phyloP scores from a whole-genome alignment of 2,329 filamentous ascomycete genomes.

The Pseudogymnoascus sp. region DNA sequence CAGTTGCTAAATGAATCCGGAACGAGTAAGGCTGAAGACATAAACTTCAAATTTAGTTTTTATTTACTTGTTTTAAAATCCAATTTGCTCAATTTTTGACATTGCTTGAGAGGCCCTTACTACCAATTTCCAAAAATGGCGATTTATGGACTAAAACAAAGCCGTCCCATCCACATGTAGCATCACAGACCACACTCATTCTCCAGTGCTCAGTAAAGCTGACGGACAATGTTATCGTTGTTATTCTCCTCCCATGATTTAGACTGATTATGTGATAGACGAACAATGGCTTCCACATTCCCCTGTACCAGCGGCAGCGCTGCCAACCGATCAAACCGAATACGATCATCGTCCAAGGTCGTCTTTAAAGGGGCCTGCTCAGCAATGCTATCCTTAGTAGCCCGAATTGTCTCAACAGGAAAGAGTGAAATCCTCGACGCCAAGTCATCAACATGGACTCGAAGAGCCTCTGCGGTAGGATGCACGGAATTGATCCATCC shows the following conservation, averaged over 20 bases:
- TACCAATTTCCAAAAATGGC: no score
- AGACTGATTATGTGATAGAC: not conserved
- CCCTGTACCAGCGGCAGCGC: not conserved
- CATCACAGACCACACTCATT: no score
- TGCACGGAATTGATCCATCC: slow-evolving; percentile 14
- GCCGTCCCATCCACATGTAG: no score
- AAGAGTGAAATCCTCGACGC: not conserved
- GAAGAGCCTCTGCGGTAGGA: not conserved
- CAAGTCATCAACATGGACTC: not conserved
- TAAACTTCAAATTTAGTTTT: no score
- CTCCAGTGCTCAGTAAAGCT: not conserved
- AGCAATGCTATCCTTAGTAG: not conserved
- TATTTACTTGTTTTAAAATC: no score
- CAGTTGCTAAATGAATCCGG: no score
- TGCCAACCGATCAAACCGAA: not conserved
- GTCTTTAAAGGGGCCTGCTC: not conserved
- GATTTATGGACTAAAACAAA: no score
- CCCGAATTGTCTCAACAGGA: not conserved
- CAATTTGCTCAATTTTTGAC: no score
- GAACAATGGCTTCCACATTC: not conserved
- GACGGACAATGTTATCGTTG: not conserved
- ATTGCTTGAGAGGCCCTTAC: no score
- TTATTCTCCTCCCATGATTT: not conserved
- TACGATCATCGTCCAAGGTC: not conserved
- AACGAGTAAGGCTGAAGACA: no score